Evolutionary conservation across 768 basidiomycete species (phyloP).

Genomic region (Agaricus sinodeliciosus): DNA sequence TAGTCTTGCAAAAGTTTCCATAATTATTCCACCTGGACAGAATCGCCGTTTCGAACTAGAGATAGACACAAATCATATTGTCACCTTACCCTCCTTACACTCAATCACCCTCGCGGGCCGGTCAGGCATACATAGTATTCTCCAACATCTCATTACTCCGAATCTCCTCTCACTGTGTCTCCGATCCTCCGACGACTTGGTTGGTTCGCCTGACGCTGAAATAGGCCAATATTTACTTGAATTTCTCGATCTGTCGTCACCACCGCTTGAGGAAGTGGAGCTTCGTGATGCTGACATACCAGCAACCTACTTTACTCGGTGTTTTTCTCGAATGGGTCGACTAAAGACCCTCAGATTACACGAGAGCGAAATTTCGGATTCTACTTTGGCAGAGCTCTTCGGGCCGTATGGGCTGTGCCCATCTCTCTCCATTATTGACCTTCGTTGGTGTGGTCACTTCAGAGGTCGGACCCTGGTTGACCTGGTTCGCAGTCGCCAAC

Average conservation of each 20-base stretch:
- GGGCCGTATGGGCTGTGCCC: conserved; percentile 39
- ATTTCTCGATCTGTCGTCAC: conserved; percentile 19
- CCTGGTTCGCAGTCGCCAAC: conserved; percentile 35
- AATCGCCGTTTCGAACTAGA: conserved; percentile 20
- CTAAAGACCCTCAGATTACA: conserved; percentile 47
- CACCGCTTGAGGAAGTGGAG: conserved; percentile 23
- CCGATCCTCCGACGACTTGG: conserved; percentile 29
- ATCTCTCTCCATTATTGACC: conserved; percentile 38
- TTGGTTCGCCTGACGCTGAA: conserved; percentile 24
- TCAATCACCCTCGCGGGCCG: conserved; percentile 19
- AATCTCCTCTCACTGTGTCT: conserved; percentile 26
- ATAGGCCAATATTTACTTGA: conserved; percentile 17
- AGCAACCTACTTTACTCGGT: conserved; percentile 16
- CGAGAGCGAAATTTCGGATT: conserved; percentile 50
- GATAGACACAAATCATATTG: conserved; percentile 11
- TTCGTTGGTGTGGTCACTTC: conserved; percentile 55
- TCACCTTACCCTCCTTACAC: conserved; percentile 19
- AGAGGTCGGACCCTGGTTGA: conserved; percentile 44
- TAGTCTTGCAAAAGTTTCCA: conserved; percentile 31
- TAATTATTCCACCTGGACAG: conserved; percentile 29
- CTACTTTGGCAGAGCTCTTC: conserved; percentile 29
- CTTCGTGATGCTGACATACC: conserved; percentile 21
- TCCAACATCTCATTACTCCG: conserved; percentile 23
- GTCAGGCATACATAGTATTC: conserved; percentile 8
- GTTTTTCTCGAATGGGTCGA: conserved; percentile 9